Evolutionary conservation across 208 protist species (phyloP).

Genomic region (Leishmania major): DNA sequence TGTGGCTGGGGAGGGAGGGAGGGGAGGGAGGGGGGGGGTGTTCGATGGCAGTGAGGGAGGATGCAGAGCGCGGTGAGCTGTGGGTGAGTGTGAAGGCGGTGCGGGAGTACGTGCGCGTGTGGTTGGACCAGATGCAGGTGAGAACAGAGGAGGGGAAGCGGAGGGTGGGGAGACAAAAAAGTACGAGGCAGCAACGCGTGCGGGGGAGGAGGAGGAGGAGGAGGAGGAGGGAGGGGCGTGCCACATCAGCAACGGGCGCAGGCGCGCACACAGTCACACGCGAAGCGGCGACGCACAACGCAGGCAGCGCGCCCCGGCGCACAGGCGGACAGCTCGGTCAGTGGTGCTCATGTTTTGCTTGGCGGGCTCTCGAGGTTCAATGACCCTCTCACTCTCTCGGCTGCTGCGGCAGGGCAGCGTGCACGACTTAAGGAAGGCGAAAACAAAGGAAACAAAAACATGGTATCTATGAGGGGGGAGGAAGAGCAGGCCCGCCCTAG

Average conservation of each 20-base stretch:
- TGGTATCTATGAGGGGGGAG: conserved; percentile 17
- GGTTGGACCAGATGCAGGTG: background rate
- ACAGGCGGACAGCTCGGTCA: background rate
- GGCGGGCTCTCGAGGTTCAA: too few species aligned
- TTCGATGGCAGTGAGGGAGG: background rate
- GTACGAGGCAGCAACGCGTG: background rate
- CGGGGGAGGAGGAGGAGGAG: too few species aligned
- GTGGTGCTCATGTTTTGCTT: too few species aligned
- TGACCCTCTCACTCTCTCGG: too few species aligned
- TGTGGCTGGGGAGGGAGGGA: too few species aligned
- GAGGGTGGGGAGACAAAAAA: background rate
- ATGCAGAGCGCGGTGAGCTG: background rate
- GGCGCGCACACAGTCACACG: background rate
- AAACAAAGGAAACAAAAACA: conserved; percentile 15
- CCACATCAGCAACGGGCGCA: too few species aligned
- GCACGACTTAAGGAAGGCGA: background rate
- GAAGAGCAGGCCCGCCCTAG: background rate
- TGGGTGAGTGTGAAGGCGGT: background rate
- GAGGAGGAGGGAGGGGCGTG: too few species aligned
- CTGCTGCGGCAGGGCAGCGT: too few species aligned
- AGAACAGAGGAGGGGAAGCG: background rate
- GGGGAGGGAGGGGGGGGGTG: too few species aligned
- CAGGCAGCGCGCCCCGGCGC: background rate
- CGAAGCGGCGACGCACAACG: background rate
- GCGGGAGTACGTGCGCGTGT: background rate